These are phyloP conservation scores for Pseudocercospora crystallina DNA, from an alignment of 2,329 filamentous ascomycete genomes.

Conservation along the genomic window DNA sequence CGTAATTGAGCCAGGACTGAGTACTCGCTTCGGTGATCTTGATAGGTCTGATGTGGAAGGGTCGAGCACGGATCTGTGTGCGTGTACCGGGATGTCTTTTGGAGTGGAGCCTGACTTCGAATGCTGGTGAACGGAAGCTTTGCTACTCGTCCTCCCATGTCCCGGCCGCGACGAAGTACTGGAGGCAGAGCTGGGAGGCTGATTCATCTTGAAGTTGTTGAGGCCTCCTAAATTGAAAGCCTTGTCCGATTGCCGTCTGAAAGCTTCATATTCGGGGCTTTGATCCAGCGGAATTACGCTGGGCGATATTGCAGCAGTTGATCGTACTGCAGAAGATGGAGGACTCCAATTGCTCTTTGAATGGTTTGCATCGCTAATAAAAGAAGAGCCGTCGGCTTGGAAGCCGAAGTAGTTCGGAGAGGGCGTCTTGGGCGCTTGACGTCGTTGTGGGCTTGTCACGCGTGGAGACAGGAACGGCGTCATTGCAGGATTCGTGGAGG, in stretches of 20 bases:
- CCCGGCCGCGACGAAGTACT: constrained; percentile 16
- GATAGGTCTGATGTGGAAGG: constrained; percentile 30
- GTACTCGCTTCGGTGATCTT: constrained; percentile 49
- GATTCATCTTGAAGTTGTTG: constrained; percentile 40
- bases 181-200: constrained; percentile 26
- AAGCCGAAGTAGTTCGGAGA: constrained; percentile 90
- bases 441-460: constrained; percentile 22
- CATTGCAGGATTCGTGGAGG: constrained; percentile 27
- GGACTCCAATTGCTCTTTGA: constrained; percentile 74
- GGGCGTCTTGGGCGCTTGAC: constrained; percentile 30
- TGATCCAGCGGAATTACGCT: constrained; percentile 70
- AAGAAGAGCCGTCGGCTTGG: constrained; percentile 62
- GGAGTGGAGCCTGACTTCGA: constrained; percentile 36
- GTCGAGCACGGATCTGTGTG: constrained; percentile 27
- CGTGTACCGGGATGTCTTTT: constrained; percentile 43
- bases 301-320: constrained; percentile 67
- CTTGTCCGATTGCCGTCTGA: constrained; percentile 71
- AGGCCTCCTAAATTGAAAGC: constrained; percentile 45
- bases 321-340: constrained; percentile 68
- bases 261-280: constrained; percentile 80
- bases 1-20: constrained; percentile 45
- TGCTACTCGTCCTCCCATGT: constrained; percentile 22
- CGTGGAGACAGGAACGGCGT: constrained; percentile 32
- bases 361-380: constrained; percentile 48
- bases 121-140: constrained; percentile 10